A percentile compares a stretch with the other conserved stretches of the same genome.
phyloP scores from a whole-genome alignment of 768 basidiomycete genomes.

The Mycena polygramma region DNA sequence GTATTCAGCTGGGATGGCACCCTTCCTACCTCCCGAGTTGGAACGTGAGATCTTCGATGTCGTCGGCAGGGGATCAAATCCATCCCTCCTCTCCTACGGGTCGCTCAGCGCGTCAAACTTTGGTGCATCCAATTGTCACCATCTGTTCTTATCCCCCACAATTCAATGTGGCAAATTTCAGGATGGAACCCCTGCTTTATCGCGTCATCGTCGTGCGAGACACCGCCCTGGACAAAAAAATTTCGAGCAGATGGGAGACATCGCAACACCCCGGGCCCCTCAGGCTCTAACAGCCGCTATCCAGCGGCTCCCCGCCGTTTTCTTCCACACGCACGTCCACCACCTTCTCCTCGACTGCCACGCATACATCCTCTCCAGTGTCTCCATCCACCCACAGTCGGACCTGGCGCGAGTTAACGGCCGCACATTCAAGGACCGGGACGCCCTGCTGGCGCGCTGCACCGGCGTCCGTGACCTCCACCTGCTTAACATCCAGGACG shows the following conservation, averaged over 20 bases:
- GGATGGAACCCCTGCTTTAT: background rate
- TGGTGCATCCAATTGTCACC: background rate
- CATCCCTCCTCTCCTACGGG: background rate
- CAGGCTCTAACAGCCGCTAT: background rate
- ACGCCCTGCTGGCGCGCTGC: background rate
- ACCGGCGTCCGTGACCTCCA: background rate
- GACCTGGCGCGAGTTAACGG: no score
- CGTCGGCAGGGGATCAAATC: background rate
- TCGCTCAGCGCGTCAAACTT: conserved; percentile 1
- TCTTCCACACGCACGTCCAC: background rate
- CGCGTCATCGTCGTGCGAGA: background rate
- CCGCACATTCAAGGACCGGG: background rate
- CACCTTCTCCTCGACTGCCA: background rate
- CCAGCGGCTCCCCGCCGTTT: background rate
- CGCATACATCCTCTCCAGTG: background rate
- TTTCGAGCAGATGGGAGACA: background rate
- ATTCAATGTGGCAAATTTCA: background rate
- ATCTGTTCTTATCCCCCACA: no score
- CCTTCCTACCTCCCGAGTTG: background rate
- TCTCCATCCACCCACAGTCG: background rate
- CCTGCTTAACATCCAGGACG: background rate
- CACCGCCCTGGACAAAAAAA: background rate
- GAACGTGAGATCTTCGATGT: background rate
- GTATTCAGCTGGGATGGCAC: background rate
- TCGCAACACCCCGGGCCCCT: background rate